Percentiles rank a stretch among this genome's conserved stretches.
Conservation (phyloP, 345 rosid genomes). For the Sisymbrium irio region DNA sequence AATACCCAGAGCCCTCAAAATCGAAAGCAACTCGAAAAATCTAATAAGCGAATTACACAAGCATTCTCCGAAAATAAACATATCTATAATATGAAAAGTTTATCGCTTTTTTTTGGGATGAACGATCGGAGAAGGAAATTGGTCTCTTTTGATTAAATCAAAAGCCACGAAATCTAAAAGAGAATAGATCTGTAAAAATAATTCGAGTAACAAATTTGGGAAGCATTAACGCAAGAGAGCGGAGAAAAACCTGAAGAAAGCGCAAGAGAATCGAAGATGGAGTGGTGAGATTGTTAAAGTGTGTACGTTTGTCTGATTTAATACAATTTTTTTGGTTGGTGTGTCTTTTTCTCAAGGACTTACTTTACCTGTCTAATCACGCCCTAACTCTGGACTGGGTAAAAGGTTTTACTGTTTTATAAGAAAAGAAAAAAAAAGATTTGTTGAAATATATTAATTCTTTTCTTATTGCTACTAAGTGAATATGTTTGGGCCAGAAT, state of each 20-base stretch:
- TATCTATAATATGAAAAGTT: neutral
- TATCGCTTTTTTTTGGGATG: neutral
- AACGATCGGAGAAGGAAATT: neutral
- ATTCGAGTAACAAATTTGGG: neutral
- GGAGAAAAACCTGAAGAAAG: constrained; percentile 21
- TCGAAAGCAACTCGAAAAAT: neutral
- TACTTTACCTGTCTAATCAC: neutral
- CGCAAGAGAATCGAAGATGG: neutral
- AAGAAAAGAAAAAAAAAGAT: neutral
- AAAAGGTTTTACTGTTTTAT: neutral
- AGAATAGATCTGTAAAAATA: constrained; percentile 15
- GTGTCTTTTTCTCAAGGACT: constrained; percentile 8
- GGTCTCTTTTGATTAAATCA: neutral
- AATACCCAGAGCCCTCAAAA: constrained; percentile 8
- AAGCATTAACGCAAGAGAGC: neutral
- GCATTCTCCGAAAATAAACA: neutral
- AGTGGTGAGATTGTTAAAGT: neutral
- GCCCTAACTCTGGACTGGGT: neutral
- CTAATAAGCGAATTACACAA: neutral
- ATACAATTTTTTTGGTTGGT: neutral
- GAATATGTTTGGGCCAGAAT: too few relatives aligned
- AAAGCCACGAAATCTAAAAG: constrained; percentile 3
- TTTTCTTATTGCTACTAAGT: too few relatives aligned
- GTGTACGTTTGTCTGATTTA: constrained; percentile 7
- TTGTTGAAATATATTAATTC: too few relatives aligned